phyloP scores from a whole-genome alignment of 75 land plant genomes.

The Sequoiadendron giganteum region DNA sequence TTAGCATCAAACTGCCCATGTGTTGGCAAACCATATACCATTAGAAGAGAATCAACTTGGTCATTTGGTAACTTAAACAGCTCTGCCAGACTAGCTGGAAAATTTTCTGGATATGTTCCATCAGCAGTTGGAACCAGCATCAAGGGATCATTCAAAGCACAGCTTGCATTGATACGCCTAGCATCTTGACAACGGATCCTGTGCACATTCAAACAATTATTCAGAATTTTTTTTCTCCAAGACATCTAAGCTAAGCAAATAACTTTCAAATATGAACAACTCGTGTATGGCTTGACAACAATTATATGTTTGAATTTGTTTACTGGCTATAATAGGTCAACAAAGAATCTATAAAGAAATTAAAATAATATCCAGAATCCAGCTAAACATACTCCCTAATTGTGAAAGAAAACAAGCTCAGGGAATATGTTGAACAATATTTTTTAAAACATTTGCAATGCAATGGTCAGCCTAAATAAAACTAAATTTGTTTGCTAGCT shows the following conservation, averaged over 20 bases:
- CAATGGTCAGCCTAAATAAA: too few relatives aligned
- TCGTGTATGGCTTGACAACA: too few relatives aligned
- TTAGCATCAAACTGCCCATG: neutral
- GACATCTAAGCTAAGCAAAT: neutral
- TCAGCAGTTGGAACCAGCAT: neutral
- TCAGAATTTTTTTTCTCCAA: neutral
- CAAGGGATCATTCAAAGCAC: neutral
- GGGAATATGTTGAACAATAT: too few relatives aligned
- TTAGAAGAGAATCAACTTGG: neutral
- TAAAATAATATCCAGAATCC: too few relatives aligned
- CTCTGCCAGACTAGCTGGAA: neutral
- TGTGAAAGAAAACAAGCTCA: too few relatives aligned
- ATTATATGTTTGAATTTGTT: too few relatives aligned
- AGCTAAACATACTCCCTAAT: too few relatives aligned
- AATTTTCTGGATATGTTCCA: neutral
- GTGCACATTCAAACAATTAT: neutral
- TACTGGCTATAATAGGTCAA: too few relatives aligned
- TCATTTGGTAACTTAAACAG: neutral
- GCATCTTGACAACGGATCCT: conserved; percentile 4
- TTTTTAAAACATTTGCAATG: too few relatives aligned
- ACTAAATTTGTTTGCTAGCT: too few relatives aligned
- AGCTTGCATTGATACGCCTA: neutral
- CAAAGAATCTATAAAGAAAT: too few relatives aligned
- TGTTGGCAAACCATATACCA: neutral
- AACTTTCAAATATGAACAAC: too few relatives aligned